Conservation (phyloP, 2,329 filamentous ascomycete genomes). For the Gremmenia infestans region DNA sequence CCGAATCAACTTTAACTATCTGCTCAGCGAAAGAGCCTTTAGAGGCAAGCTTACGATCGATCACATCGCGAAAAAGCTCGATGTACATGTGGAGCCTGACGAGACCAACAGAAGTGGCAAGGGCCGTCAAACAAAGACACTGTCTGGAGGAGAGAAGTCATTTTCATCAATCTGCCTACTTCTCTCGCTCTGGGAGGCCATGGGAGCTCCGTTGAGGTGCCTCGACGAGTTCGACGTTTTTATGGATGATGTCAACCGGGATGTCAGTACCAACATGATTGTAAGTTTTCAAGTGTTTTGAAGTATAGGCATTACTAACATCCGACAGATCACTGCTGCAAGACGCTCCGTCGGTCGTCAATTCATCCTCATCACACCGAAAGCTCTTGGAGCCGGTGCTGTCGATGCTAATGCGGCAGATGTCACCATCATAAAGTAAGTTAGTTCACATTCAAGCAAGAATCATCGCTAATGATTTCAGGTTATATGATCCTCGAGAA, state of each 20-base stretch:
- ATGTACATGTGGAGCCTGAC: constrained; percentile 70
- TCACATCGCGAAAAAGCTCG: constrained; percentile 67
- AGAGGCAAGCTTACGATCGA: constrained; percentile 76
- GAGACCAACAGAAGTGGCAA: constrained; percentile 62
- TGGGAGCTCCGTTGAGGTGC: constrained; percentile 91
- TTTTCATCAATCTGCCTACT: constrained; percentile 95
- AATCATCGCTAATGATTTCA: constrained; percentile 25
- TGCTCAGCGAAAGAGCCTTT: constrained; percentile 86
- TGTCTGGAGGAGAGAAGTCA: constrained; percentile 95
- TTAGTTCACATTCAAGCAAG: constrained; percentile 3
- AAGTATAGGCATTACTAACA: constrained; percentile 20
- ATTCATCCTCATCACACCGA: constrained; percentile 94
- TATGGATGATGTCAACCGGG: constrained; percentile 96
- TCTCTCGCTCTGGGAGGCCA: constrained; percentile 92
- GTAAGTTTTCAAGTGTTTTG: constrained; percentile 44
- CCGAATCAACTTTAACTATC: constrained; percentile 78
- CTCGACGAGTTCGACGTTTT: constrained; percentile 98
- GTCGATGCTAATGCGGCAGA: constrained; percentile 55
- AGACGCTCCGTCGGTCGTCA: constrained; percentile 83
- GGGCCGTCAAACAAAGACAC: constrained; percentile 81
- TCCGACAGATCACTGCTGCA: constrained; percentile 68
- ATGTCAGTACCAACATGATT: constrained; percentile 90
- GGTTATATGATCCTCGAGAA: constrained; percentile 56
- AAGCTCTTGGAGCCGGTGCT: constrained; percentile 63
- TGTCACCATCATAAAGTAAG: constrained; percentile 72